Evolutionary conservation across 225 moss, liverwort and hornwort genomes (phyloP).

Genomic region (Takakia lepidozioides): DNA sequence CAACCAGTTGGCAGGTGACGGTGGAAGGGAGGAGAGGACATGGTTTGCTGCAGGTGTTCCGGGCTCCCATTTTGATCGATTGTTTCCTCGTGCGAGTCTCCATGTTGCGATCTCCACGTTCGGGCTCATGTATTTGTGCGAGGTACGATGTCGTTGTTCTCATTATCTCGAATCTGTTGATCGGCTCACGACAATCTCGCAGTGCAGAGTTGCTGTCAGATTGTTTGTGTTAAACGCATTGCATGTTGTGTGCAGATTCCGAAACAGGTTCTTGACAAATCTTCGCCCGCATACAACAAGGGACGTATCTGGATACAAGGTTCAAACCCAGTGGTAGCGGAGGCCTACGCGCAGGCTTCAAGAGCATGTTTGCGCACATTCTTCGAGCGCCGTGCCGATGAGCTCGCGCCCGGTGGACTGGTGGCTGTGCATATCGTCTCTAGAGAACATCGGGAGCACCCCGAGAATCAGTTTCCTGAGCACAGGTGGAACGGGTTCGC

Average conservation of each 20-base stretch:
- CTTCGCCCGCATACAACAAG: slow-evolving; percentile 25
- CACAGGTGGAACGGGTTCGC: not conserved
- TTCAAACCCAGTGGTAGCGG: slow-evolving; percentile 8
- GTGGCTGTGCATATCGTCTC: not conserved
- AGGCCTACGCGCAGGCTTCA: slow-evolving; percentile 13
- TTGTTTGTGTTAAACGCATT: no score
- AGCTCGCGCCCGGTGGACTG: slow-evolving; percentile 20
- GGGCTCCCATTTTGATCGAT: no score
- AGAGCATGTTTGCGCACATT: slow-evolving; percentile 11
- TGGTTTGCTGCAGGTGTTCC: no score
- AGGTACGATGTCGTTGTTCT: slow-evolving; percentile 9
- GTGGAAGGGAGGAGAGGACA: no score
- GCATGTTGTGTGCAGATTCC: slow-evolving; percentile 27
- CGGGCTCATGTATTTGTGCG: slow-evolving; percentile 16
- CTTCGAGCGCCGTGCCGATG: slow-evolving; percentile 20
- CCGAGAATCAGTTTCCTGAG: not conserved
- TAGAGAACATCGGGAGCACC: not conserved
- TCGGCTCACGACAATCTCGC: no score
- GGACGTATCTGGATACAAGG: slow-evolving; percentile 13
- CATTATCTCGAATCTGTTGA: not conserved
- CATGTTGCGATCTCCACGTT: slow-evolving; percentile 14
- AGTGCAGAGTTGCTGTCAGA: no score
- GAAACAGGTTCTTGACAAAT: slow-evolving; percentile 8
- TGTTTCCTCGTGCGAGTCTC: no score
- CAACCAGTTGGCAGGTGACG: no score